Evolutionary conservation across 2,329 filamentous ascomycete genomes (phyloP).

Genomic region (Huntiella bhutanensis): DNA sequence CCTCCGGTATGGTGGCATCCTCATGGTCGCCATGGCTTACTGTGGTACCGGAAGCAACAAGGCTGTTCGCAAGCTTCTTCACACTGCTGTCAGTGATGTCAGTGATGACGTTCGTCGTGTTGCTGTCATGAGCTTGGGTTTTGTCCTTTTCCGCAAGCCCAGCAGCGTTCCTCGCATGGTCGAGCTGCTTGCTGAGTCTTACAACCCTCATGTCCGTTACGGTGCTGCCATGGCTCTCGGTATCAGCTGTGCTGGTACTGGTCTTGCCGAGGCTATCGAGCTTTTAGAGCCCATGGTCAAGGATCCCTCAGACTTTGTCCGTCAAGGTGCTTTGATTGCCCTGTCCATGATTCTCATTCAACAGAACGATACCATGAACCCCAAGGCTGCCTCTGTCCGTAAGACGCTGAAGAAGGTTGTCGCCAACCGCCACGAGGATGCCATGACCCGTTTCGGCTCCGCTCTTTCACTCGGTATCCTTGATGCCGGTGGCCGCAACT

Average conservation of each 20-base stretch:
- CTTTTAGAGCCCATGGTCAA: conserved; percentile 98
- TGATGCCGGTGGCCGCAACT: conserved; percentile 93
- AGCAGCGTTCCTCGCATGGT: conserved; percentile 97
- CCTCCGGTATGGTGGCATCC: conserved; percentile 88
- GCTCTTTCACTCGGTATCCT: conserved; percentile 91
- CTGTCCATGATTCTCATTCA: conserved; percentile 98
- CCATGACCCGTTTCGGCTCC: conserved; percentile 97
- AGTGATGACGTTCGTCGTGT: conserved; percentile 93
- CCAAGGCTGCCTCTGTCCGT: conserved; percentile 76
- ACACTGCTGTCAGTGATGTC: conserved; percentile 93
- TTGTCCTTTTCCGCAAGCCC: conserved; percentile 95
- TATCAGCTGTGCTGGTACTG: conserved; percentile 93
- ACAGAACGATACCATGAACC: conserved; percentile 97
- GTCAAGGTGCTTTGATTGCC: conserved; percentile 85
- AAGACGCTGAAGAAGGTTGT: conserved; percentile 92
- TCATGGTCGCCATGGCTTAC: conserved; percentile 96
- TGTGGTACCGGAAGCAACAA: conserved; percentile 97
- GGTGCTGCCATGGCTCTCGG: conserved; percentile 96
- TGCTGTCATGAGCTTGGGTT: conserved; percentile 92
- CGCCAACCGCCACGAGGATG: conserved; percentile 87
- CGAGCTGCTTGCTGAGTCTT: conserved; percentile 90
- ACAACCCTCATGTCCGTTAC: conserved; percentile 96
- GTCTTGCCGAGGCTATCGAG: conserved; percentile 88
- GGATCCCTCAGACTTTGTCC: conserved; percentile 94
- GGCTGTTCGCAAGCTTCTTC: conserved; percentile 84